phyloP scores from a whole-genome alignment of 2,329 filamentous ascomycete species.

The Aspergillus versicolor region DNA sequence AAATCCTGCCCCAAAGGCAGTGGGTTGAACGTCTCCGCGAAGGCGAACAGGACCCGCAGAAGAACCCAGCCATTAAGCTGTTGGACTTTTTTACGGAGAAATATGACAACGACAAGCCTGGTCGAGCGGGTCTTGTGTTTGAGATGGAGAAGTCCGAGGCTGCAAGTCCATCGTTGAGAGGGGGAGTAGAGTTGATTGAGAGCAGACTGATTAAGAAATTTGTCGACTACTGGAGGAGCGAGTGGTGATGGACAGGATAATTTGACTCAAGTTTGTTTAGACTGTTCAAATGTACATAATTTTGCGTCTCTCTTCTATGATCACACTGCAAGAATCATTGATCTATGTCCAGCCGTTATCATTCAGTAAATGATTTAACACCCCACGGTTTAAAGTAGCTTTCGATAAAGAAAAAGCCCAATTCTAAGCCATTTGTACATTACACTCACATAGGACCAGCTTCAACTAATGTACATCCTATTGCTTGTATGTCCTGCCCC shows the following conservation, averaged over 20 bases:
- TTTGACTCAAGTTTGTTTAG: background rate
- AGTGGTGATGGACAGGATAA: background rate
- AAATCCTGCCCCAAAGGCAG: constrained; percentile 29
- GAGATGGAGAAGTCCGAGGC: constrained; percentile 3
- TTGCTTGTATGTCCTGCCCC: too few relatives aligned
- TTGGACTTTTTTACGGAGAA: constrained; percentile 55
- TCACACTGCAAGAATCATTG: too few relatives aligned
- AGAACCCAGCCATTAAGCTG: constrained; percentile 55
- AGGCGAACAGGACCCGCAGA: constrained; percentile 49
- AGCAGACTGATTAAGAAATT: constrained; percentile 12
- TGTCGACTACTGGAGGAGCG: constrained; percentile 3
- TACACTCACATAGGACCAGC: too few relatives aligned
- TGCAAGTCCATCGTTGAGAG: constrained; percentile 2
- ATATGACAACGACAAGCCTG: constrained; percentile 35
- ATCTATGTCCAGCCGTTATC: too few relatives aligned
- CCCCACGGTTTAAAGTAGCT: too few relatives aligned
- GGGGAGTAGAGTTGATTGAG: constrained; percentile 10
- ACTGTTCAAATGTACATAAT: background rate
- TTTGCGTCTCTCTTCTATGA: too few relatives aligned
- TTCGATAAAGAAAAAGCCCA: too few relatives aligned
- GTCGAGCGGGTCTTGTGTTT: background rate
- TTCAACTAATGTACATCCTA: too few relatives aligned
- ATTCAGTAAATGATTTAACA: too few relatives aligned
- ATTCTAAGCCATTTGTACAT: too few relatives aligned
- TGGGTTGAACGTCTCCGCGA: constrained; percentile 38